Base-by-base conservation (phyloP, 129 eudicot species). In the Arctium lappa region DNA sequence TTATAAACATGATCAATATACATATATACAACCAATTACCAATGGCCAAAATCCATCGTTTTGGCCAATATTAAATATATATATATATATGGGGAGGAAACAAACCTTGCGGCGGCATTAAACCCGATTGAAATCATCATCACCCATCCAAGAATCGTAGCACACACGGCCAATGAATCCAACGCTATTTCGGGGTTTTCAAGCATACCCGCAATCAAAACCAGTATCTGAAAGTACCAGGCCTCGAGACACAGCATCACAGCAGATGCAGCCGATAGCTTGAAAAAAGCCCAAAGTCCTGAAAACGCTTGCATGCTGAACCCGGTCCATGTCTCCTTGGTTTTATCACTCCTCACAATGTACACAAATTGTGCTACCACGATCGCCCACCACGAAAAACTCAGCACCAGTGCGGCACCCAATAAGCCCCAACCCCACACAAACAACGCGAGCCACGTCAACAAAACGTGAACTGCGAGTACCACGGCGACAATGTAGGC, bases 201-300 rank as follows among this genome's bases (percentile, higher is more conserved):
- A 3, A 89, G 89, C 88, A 89, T 73, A 62, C 90, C 90, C 5
- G 90, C 90, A 6, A 89, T 60, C 89, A 89, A 87, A 10, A 89
- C 80, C 82, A 87, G 27, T 29, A 89, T 77, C 62, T 89, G 92
- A 82, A 84, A 89, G 36, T 89, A 89, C 92, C 92, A 89, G 1
- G 82, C 60, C 78, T 89, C 90, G 27, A 89, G 70, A 72, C 90
- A 89, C 89, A 89, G 38, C 90, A 89, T 89, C 34, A 89, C 87
- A 1, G 85, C 87, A 0, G 90, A 89, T 5, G 90, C 85, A 30
- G 75, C 10, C 15, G 92, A 89, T 15, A 89, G 6, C 37, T 83
- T 82, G 30, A 89, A 76, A 3, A 89, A 87, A 48, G 48, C 74
- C 85, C 88, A 83, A 2, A 89, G 73, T 16, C 90, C 92, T 1